Base-by-base conservation (phyloP, 108 stramenopile species). In the Pelagomonas calceolata region DNA sequence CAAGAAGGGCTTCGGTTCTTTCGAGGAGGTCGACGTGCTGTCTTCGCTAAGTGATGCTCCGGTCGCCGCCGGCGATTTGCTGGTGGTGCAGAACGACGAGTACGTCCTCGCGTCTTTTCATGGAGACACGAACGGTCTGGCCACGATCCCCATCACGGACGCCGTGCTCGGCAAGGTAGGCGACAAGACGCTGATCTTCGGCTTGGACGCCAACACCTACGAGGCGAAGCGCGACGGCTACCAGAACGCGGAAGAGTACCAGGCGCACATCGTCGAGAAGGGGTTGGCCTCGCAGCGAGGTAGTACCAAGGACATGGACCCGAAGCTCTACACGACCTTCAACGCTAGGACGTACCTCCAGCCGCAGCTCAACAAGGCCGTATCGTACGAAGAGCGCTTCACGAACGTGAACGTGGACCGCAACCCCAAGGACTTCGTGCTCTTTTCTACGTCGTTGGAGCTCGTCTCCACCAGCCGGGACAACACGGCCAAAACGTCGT, bases 361-460 rank as follows among this genome's bases (percentile, higher is more conserved):
- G 84, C 89, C 92, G 14, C 92, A 93, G 77, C 78, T 93, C 29
- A 91, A 93, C 80, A 93, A 93, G 82, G 92, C 90, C 39, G 39
- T 43, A 5, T 10, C 5, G 39, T 12, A 12, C 39, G 39, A 43
- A 12, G 39, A 43, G 9, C 39, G 39, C 39, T 43, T 43, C 71
- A 89, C 83, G 76, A 73, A 79, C 30, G 69, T 75, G 21, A 79
- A 82, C 64, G 88, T 86, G 30, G 88, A 89, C 70, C 84, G 90
- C 66, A 93, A 93, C 66, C 92, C 92, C 30, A 93, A 93, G 82
- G 92, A 93, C 69, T 91, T 91, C 65, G 88, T 93, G 67, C 73
- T 93, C 29, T 93, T 91, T 46, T 84, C 86, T 75, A 71, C 80
- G 5, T 80, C 84, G 63, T 91, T 88, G 63, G 51, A 69, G 15